Evolutionary conservation across 345 rosid species (phyloP).

Genomic region (Bruguiera gymnorhiza): DNA sequence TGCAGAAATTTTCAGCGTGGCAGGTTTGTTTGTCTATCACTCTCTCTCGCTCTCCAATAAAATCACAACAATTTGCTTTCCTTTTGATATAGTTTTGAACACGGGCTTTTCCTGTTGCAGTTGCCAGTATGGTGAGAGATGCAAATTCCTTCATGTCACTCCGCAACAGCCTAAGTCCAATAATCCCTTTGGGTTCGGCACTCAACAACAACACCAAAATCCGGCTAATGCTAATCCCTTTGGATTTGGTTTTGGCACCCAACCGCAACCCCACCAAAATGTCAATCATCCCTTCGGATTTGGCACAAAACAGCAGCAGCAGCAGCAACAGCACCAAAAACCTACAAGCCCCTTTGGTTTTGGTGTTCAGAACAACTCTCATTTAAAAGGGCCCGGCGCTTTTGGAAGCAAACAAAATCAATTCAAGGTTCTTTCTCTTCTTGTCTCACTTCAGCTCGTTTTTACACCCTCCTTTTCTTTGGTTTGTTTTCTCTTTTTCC

Average conservation of each 20-base stretch:
- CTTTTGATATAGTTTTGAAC: not conserved
- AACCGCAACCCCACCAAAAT: slow-evolving; percentile 33
- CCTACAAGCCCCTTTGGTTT: not conserved
- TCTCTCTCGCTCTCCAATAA: not conserved
- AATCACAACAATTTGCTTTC: not conserved
- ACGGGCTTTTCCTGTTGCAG: slow-evolving; percentile 38
- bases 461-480: not conserved
- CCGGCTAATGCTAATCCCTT: slow-evolving; percentile 26
- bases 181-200: slow-evolving; percentile 25
- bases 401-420: slow-evolving; percentile 45
- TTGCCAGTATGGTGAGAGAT: slow-evolving; percentile 71
- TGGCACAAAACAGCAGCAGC: not conserved
- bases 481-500: not conserved
- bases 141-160: slow-evolving; percentile 62
- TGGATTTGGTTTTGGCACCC: slow-evolving; percentile 67
- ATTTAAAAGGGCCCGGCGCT: slow-evolving; percentile 29
- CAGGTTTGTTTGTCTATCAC: slow-evolving; percentile 26
- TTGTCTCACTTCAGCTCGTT: not conserved
- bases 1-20: slow-evolving; percentile 91
- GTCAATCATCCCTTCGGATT: slow-evolving; percentile 63
- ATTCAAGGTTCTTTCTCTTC: slow-evolving; percentile 46
- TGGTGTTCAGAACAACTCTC: slow-evolving; percentile 54
- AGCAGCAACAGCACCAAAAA: not conserved
- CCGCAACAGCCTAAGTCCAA: slow-evolving; percentile 42
- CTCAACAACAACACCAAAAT: slow-evolving; percentile 2